These are phyloP conservation scores for Globisporangium polare DNA, from an alignment of 352 stramenopile genomes.

Conservation along the genomic window DNA sequence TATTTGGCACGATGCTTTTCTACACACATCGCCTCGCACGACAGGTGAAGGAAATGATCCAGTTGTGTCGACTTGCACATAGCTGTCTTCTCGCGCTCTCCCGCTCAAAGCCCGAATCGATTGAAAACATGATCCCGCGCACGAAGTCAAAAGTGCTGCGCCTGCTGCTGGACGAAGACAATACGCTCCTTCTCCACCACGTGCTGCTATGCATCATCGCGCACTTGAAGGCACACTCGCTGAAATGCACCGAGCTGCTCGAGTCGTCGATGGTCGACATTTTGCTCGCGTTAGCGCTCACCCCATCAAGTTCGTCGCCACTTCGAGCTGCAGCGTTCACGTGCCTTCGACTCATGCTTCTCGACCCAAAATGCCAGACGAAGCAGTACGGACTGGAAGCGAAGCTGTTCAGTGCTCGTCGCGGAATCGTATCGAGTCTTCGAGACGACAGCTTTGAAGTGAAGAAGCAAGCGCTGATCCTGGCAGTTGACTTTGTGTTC, in stretches of 20 bases:
- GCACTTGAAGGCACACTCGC: constrained; percentile 12
- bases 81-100: constrained; percentile 8
- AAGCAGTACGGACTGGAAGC: constrained; percentile 8
- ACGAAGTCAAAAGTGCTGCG: constrained; percentile 12
- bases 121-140: constrained; percentile 14
- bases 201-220: constrained; percentile 11
- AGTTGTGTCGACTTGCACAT: constrained; percentile 18
- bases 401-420: constrained; percentile 11
- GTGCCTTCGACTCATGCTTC: constrained; percentile 15
- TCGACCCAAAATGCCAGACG: constrained; percentile 8
- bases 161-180: constrained; percentile 8
- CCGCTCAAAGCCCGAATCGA: background rate
- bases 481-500: constrained; percentile 14
- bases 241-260: constrained; percentile 14
- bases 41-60: constrained; percentile 12
- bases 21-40: background rate
- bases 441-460: constrained; percentile 11
- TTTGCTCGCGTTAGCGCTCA: constrained; percentile 1
- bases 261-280: constrained; percentile 1
- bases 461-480: constrained; percentile 13
- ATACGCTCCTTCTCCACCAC: constrained; percentile 8
- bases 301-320: no score
- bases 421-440: constrained; percentile 1
- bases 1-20: constrained; percentile 9
- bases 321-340: constrained; percentile 12